Evolutionary conservation across 225 moss, liverwort and hornwort species (phyloP).

Genomic region (Thuidium tamariscinum): DNA sequence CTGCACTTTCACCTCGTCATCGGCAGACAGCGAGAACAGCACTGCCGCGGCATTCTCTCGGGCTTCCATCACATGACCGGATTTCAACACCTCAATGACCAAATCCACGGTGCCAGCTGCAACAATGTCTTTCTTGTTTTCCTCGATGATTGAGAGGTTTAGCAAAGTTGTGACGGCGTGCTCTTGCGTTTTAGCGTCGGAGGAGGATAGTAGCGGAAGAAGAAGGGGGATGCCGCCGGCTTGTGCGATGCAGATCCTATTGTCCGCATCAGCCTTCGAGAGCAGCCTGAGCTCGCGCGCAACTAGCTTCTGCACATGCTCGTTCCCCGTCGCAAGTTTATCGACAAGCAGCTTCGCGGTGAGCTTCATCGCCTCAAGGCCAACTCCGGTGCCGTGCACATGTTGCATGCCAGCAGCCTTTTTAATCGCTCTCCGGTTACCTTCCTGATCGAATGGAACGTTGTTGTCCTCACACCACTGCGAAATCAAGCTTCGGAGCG

Average conservation of each 20-base stretch:
- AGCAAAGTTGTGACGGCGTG: constrained; percentile 63
- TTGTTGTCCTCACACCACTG: constrained; percentile 62
- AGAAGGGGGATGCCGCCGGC: constrained; percentile 54
- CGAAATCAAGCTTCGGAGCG: constrained; percentile 37
- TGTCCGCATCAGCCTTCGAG: constrained; percentile 43
- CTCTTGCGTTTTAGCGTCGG: constrained; percentile 53
- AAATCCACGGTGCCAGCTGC: constrained; percentile 43
- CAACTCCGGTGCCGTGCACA: constrained; percentile 14
- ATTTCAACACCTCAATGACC: constrained; percentile 52
- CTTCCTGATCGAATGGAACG: constrained; percentile 26
- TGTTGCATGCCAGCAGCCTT: constrained; percentile 17
- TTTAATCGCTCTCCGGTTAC: neutral
- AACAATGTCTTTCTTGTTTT: constrained; percentile 41
- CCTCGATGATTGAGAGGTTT: constrained; percentile 53
- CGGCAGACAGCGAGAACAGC: constrained; percentile 57
- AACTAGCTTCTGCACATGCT: constrained; percentile 44
- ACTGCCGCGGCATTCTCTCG: constrained; percentile 78
- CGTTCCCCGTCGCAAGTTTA: constrained; percentile 33
- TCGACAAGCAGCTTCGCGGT: constrained; percentile 21
- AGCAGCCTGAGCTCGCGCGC: constrained; percentile 51
- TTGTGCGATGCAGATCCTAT: constrained; percentile 49
- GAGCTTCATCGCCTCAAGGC: constrained; percentile 45
- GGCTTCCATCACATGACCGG: constrained; percentile 52
- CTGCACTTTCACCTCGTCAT: constrained; percentile 51
- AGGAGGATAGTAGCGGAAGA: constrained; percentile 43